These are phyloP conservation scores for Mycosphaerella sp. DNA, from an alignment of 2,329 filamentous ascomycete species.

Conservation along the genomic window DNA sequence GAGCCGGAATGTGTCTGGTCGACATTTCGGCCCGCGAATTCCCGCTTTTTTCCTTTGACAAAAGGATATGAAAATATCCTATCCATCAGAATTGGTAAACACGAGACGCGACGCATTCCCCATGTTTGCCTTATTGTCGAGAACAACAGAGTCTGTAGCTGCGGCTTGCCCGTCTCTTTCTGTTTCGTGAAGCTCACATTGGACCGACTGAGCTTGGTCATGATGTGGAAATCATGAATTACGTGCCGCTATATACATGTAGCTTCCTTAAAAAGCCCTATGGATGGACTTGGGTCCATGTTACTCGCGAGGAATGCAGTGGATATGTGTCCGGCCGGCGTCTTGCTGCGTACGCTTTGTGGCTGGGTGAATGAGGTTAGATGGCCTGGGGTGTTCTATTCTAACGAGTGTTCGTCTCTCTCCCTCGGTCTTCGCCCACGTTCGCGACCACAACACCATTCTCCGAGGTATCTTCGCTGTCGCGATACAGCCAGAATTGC, in stretches of 20 bases:
- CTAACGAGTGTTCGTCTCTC: conserved; percentile 24
- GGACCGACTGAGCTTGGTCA: conserved; percentile 1
- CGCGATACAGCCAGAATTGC: conserved; percentile 82
- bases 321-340: too few relatives aligned
- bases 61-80: too few relatives aligned
- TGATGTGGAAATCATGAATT: background rate
- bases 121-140: background rate
- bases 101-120: background rate
- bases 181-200: background rate
- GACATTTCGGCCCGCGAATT: background rate
- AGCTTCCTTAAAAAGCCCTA: background rate
- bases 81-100: background rate
- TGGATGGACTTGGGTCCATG: background rate
- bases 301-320: too few relatives aligned
- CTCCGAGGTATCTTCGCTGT: conserved; percentile 17
- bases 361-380: background rate
- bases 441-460: conserved; percentile 7
- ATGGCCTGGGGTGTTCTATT: background rate
- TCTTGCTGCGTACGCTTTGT: too few relatives aligned
- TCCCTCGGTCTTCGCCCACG: conserved; percentile 26
- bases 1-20: background rate
- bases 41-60: too few relatives aligned
- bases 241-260: background rate
- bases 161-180: background rate
- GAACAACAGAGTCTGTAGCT: background rate